These are phyloP conservation scores for Naematelia encephala DNA, from an alignment of 768 basidiomycete species.

Conservation along the genomic window DNA sequence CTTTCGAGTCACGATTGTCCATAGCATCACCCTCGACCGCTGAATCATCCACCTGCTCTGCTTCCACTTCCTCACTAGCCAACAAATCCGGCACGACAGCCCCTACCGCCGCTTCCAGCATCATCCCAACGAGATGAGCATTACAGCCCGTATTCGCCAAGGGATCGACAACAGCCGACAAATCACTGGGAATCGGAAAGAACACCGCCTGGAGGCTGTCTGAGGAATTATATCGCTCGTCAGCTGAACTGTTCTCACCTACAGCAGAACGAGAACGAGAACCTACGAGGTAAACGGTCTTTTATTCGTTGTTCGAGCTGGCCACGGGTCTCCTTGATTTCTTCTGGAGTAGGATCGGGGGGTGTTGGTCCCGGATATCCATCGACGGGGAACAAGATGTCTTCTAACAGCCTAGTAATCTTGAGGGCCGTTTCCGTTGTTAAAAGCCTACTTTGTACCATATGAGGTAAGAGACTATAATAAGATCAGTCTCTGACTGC, in stretches of 20 bases:
- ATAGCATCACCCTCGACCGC: background rate
- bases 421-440: slow-evolving; percentile 59
- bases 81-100: slow-evolving; percentile 73
- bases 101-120: slow-evolving; percentile 70
- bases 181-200: slow-evolving; percentile 2
- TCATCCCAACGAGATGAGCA: slow-evolving; percentile 67
- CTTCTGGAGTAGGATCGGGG: slow-evolving; percentile 71
- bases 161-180: slow-evolving; percentile 44
- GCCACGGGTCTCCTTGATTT: slow-evolving; percentile 62
- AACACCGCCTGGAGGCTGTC: slow-evolving; percentile 1
- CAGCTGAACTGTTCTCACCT: too few relatives aligned
- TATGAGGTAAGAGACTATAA: slow-evolving; percentile 64
- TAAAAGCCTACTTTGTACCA: slow-evolving; percentile 60
- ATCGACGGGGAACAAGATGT: slow-evolving; percentile 67
- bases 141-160: slow-evolving; percentile 61
- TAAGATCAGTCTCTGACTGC: background rate
- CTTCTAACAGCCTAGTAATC: slow-evolving; percentile 60
- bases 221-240: too few relatives aligned
- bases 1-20: too few relatives aligned
- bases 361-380: slow-evolving; percentile 77
- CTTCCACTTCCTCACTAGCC: background rate
- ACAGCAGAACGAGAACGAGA: background rate
- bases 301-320: slow-evolving; percentile 53
- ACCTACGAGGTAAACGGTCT: slow-evolving; percentile 54
- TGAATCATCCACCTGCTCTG: background rate